Conservation (phyloP, 352 stramenopile species). For the Peronospora farinosa region DNA sequence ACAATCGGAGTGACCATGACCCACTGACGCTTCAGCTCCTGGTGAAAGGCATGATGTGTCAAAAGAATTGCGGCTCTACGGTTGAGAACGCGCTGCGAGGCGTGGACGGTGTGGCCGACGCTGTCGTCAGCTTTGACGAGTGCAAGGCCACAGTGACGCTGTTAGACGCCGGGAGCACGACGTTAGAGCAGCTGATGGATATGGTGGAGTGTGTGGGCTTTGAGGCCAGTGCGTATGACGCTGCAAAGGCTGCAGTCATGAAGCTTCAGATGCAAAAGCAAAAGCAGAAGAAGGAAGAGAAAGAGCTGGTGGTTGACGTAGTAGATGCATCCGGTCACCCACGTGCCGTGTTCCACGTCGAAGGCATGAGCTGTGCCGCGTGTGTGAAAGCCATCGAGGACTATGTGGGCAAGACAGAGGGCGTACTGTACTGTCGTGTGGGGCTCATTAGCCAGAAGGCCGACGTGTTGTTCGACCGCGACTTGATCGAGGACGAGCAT, state of each 20-base stretch:
- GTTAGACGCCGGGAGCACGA: slow-evolving; percentile 36
- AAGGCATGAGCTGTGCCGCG: slow-evolving; percentile 84
- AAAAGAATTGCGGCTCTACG: slow-evolving; percentile 93
- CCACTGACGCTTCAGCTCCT: slow-evolving; percentile 44
- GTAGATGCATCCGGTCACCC: slow-evolving; percentile 36
- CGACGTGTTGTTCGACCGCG: slow-evolving; percentile 76
- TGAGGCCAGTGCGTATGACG: slow-evolving; percentile 48
- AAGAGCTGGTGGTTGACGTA: slow-evolving; percentile 12
- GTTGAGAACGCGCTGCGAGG: slow-evolving; percentile 48
- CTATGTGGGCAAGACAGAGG: slow-evolving; percentile 47
- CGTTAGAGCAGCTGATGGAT: slow-evolving; percentile 58
- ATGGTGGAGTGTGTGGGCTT: slow-evolving; percentile 79
- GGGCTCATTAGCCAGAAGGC: slow-evolving; percentile 84
- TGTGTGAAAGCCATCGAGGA: slow-evolving; percentile 87
- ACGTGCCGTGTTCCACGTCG: slow-evolving; percentile 72
- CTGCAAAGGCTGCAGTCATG: slow-evolving; percentile 44
- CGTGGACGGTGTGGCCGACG: slow-evolving; percentile 65
- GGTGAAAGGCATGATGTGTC: slow-evolving; percentile 92
- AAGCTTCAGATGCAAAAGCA: slow-evolving; percentile 40
- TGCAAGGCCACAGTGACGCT: slow-evolving; percentile 57
- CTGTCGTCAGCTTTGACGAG: slow-evolving; percentile 72
- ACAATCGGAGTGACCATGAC: neutral
- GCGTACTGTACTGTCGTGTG: slow-evolving; percentile 73
- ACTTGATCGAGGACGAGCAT: slow-evolving; percentile 54
- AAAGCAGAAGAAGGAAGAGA: slow-evolving; percentile 10